A percentile compares a stretch with the other conserved stretches of the same genome.
Evolutionary conservation across 768 basidiomycete species (phyloP).

Genomic region (Galerina sulciceps): DNA sequence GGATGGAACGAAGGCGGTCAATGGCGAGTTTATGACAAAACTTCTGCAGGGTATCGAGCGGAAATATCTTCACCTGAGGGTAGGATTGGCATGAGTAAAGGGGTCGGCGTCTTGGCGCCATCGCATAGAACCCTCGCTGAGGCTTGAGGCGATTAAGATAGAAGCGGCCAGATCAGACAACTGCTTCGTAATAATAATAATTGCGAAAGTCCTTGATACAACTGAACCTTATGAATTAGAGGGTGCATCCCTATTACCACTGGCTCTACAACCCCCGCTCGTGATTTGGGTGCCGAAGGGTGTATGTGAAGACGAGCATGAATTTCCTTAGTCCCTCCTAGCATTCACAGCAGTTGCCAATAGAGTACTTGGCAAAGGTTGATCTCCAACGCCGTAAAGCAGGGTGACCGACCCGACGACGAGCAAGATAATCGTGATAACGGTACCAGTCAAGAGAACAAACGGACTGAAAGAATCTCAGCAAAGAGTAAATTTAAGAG

Average conservation of each 20-base stretch:
- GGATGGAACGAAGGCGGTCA: no score
- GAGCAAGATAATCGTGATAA: slow-evolving; percentile 64
- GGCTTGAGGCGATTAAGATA: neutral
- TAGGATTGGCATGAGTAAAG: slow-evolving; percentile 6
- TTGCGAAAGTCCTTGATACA: slow-evolving; percentile 10
- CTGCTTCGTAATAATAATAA: slow-evolving; percentile 9
- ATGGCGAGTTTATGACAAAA: no score
- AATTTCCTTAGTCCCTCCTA: slow-evolving; percentile 51
- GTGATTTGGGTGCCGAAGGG: slow-evolving; percentile 1
- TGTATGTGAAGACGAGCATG: neutral
- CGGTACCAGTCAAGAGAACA: slow-evolving; percentile 72
- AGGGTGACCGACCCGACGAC: slow-evolving; percentile 70
- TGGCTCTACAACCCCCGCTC: neutral
- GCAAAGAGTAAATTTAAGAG: slow-evolving; percentile 5
- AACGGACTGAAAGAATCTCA: slow-evolving; percentile 58
- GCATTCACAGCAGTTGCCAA: slow-evolving; percentile 58
- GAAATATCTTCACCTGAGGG: slow-evolving; percentile 1
- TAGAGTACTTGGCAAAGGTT: slow-evolving; percentile 76
- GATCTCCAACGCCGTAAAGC: slow-evolving; percentile 62
- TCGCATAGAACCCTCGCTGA: neutral
- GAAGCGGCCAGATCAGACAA: neutral
- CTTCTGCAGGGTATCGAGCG: neutral
- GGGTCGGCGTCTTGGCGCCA: slow-evolving; percentile 1
- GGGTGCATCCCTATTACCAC: slow-evolving; percentile 2
- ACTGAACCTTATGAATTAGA: slow-evolving; percentile 7